Evolutionary conservation across 306 rosid species (phyloP).

Genomic region (Begonia masoniana): DNA sequence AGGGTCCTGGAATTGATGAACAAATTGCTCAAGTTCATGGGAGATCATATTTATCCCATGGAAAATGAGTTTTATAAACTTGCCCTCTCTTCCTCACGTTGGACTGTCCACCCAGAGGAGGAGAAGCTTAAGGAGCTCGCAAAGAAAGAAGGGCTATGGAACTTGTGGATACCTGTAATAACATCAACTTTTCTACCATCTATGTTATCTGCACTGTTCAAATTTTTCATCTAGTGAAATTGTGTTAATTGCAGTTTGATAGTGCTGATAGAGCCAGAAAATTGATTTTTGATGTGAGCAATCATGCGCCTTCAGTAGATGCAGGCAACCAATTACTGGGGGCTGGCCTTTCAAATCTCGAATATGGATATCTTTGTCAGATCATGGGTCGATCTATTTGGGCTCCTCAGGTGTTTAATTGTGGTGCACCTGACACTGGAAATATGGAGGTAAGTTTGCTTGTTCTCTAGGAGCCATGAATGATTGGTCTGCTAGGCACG

Average conservation of each 20-base stretch:
- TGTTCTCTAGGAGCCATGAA: constrained; percentile 2
- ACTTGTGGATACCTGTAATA: constrained; percentile 84
- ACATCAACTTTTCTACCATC: constrained; percentile 13
- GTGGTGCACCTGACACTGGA: constrained; percentile 95
- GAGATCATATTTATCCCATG: constrained; percentile 74
- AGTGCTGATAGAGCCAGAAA: constrained; percentile 84
- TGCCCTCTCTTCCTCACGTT: constrained; percentile 64
- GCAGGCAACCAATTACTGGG: constrained; percentile 54
- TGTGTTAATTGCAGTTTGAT: constrained; percentile 51
- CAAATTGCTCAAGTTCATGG: constrained; percentile 69
- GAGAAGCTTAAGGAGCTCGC: constrained; percentile 85
- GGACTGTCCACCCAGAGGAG: constrained; percentile 90
- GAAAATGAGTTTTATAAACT: constrained; percentile 76
- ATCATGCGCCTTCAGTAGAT: constrained; percentile 22
- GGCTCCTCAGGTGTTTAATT: constrained; percentile 95
- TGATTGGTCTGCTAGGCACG: neutral
- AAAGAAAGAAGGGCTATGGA: constrained; percentile 93
- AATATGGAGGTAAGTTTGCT: constrained; percentile 81
- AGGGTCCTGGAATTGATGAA: constrained; percentile 44
- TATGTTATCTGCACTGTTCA: neutral
- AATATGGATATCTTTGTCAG: constrained; percentile 95
- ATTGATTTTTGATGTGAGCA: constrained; percentile 41
- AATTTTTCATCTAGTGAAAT: too few relatives aligned
- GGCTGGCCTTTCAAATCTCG: constrained; percentile 89
- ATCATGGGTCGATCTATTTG: constrained; percentile 87